Conservation (phyloP, 192 early-diverging fungal genomes). For the Lobosporangium transversale region DNA sequence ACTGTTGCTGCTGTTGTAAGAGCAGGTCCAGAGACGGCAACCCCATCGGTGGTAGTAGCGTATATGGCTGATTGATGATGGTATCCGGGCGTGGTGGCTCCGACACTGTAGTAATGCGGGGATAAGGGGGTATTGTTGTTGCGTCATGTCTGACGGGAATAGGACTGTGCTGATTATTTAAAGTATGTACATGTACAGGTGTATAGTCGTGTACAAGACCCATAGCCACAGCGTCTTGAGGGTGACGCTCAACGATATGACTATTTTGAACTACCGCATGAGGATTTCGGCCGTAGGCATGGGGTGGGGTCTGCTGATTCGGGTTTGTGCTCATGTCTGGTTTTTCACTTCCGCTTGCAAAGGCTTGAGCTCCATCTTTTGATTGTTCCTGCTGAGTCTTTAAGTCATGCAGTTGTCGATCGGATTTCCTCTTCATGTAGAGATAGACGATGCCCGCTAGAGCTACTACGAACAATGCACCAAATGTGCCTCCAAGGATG, state of each 20-base stretch:
- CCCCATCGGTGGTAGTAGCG: no score
- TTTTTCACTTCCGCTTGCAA: not conserved
- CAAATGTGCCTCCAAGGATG: slow-evolving; percentile 20
- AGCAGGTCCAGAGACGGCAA: no score
- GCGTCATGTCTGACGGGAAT: no score
- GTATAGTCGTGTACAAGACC: no score
- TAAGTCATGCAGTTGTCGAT: not conserved
- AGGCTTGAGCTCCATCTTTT: not conserved
- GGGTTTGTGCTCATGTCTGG: not conserved
- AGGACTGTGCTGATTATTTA: no score
- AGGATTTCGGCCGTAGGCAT: not conserved
- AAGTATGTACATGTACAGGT: no score
- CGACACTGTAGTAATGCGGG: no score
- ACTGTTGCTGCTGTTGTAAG: no score
- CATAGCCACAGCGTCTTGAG: not conserved
- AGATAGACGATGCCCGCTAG: slow-evolving; percentile 1
- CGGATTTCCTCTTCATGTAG: not conserved
- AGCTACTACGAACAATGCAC: slow-evolving; percentile 7
- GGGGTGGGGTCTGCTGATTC: not conserved
- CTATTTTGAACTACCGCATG: not conserved
- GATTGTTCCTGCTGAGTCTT: not conserved
- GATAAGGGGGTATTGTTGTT: no score
- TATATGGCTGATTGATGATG: no score
- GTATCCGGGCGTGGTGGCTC: no score
- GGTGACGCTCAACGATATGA: not conserved